phyloP scores from a whole-genome alignment of 345 rosid genomes.

The sweet orange (Citrus sinensis) region DNA sequence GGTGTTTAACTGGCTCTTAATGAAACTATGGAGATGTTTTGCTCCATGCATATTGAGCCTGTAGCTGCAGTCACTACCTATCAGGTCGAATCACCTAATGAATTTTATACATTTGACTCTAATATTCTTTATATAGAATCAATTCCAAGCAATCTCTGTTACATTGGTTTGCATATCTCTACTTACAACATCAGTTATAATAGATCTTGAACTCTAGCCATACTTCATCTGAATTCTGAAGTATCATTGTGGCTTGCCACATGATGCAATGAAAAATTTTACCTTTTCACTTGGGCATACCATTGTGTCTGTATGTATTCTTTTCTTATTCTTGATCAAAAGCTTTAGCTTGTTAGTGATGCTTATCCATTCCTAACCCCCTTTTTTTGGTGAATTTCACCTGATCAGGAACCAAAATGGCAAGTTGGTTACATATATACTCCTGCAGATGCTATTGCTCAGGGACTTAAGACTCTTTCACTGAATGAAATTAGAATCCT shows the following conservation, averaged over 20 bases:
- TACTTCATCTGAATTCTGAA: not conserved
- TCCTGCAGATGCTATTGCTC: constrained; percentile 91
- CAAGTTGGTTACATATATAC: constrained; percentile 70
- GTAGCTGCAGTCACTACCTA: not conserved
- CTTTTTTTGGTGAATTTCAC: not conserved
- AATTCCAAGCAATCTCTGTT: not conserved
- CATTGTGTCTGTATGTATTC: not conserved
- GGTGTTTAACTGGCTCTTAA: not conserved
- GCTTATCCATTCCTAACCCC: not conserved
- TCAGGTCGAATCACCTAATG: not conserved
- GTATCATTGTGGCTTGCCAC: not conserved
- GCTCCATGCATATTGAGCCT: not conserved
- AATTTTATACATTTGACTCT: not conserved
- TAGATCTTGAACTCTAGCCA: not conserved
- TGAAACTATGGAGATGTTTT: not conserved
- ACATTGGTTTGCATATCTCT: not conserved
- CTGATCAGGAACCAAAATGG: constrained; percentile 82
- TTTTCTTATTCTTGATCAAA: not conserved
- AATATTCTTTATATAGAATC: not conserved
- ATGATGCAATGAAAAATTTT: not conserved
- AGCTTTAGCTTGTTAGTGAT: constrained; percentile 1
- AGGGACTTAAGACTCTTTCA: constrained; percentile 71
- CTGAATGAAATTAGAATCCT: constrained; percentile 69
- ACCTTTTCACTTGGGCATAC: not conserved
- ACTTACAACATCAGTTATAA: too few species aligned